Evolutionary conservation across 129 eudicot species (phyloP), one percentile per base, ranked within the genome.

Genomic region (Tagetes patula): DNA sequence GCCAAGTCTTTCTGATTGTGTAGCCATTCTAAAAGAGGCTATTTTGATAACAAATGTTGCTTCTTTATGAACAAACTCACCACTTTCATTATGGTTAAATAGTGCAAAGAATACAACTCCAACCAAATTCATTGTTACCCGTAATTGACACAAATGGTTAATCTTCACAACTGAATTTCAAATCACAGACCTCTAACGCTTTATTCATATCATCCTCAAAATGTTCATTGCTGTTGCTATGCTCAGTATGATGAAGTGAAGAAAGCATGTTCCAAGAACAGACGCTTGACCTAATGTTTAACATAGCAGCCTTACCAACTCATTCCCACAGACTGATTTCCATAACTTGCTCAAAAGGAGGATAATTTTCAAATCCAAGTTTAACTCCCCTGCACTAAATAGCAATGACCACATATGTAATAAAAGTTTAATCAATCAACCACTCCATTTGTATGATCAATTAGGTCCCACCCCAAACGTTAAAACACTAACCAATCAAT

Each of bases 81-180:
- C 89, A 74, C 58, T 67, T 60, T 77, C 85, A 33, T 71, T 86
- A 61, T 75, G 83, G 84, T 82, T 95, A 74, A 95, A 95, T n/a
- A 95, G 82, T 6, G 99, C 99, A 85, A 95, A 95, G 83, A 95
- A 95, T 67, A 95, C 99, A 69, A 95, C 99, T 58, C 97, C 96
- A 6, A 97, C 99, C 6, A 97, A 95, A 85, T 90, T 95, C 67
- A 95, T 97, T 37, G 99, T 95, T 59, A 95, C 99, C 99, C 90
- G 79, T 64, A 79, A 43, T 38, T 37, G 4, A 42, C 45, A 60
- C 45, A 76, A 61, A 30, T 8, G 32, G 8, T 61, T 56, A 62
- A 68, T 56, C 65, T 34, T 33, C 34, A 69, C 36, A 53, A 49
- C 46, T 33, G 40, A 14, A 65, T 42, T 42, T 66, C 10, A 3